A percentile compares a stretch with the other conserved stretches of the same genome.
Conservation (phyloP, 1,284 basidiomycete species). For the Cutaneotrichosporon sp. region DNA sequence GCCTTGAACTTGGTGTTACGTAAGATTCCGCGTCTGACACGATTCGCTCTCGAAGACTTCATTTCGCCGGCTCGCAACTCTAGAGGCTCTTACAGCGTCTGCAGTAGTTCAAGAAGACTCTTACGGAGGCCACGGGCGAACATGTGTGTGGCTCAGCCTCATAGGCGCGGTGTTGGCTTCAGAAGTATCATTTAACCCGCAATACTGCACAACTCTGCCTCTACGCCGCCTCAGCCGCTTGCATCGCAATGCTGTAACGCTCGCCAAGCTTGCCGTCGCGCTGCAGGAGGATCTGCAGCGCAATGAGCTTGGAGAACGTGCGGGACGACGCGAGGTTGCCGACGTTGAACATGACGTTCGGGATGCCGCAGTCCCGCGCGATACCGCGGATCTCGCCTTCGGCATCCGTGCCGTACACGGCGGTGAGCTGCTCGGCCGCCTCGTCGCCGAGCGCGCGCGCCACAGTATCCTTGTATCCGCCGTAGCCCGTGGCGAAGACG, state of each 20-base stretch:
- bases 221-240: not conserved
- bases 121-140: no score
- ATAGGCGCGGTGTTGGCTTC: no score
- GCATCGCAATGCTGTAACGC: conserved; percentile 29
- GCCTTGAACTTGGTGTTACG: no score
- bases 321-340: conserved; percentile 61
- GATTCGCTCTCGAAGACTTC: no score
- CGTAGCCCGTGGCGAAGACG: conserved; percentile 66
- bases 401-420: conserved; percentile 62
- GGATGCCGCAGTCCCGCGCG: conserved; percentile 60
- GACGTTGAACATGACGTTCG: conserved; percentile 37
- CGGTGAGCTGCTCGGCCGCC: conserved; percentile 56
- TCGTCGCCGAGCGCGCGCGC: conserved; percentile 58
- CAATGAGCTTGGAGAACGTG: conserved; percentile 63
- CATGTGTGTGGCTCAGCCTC: no score
- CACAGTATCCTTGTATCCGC: conserved; percentile 52
- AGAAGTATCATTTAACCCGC: no score
- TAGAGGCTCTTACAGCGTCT: no score
- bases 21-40: no score
- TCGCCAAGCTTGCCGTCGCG: conserved; percentile 59
- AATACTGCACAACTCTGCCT: no score
- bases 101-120: no score
- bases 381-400: conserved; percentile 63
- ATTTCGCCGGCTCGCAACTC: no score
- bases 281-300: conserved; percentile 65